Conservation (phyloP, 83 land plant species). For the Thuja plicata region DNA sequence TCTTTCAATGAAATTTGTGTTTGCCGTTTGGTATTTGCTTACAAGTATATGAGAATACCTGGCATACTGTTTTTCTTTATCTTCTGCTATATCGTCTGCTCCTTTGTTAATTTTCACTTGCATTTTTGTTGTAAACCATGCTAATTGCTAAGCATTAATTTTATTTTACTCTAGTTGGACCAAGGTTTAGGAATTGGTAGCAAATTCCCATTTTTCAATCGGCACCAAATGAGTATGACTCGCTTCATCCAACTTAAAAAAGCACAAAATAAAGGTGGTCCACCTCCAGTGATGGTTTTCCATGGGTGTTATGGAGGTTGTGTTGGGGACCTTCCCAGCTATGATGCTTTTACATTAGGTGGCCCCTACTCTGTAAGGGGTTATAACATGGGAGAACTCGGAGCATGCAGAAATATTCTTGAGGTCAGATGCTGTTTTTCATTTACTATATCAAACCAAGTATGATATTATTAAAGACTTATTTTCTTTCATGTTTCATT, state of each 20-base stretch:
- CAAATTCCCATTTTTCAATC: conserved; percentile 92
- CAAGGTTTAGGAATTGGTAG: conserved; percentile 95
- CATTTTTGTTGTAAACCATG: not conserved
- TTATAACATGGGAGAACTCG: conserved; percentile 92
- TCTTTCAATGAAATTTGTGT: not conserved
- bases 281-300: conserved; percentile 85
- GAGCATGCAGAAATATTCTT: conserved; percentile 82
- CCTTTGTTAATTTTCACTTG: not conserved
- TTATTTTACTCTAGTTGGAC: conserved; percentile 59
- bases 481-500: not conserved
- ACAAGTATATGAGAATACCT: not conserved
- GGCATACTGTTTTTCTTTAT: not conserved
- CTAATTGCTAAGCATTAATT: not conserved
- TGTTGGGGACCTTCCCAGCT: conserved; percentile 89
- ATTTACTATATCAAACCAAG: not conserved
- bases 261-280: conserved; percentile 66
- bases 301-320: conserved; percentile 94
- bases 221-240: conserved; percentile 89
- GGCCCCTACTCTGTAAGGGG: conserved; percentile 95
- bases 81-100: not conserved
- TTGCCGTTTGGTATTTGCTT: not conserved
- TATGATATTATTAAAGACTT: not conserved
- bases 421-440: conserved; percentile 51
- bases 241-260: conserved; percentile 74
- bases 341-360: conserved; percentile 91